Evolutionary conservation across 2,329 filamentous ascomycete genomes (phyloP), one percentile per base, ranked within the genome.

Genomic region (Cercospora sesami): DNA sequence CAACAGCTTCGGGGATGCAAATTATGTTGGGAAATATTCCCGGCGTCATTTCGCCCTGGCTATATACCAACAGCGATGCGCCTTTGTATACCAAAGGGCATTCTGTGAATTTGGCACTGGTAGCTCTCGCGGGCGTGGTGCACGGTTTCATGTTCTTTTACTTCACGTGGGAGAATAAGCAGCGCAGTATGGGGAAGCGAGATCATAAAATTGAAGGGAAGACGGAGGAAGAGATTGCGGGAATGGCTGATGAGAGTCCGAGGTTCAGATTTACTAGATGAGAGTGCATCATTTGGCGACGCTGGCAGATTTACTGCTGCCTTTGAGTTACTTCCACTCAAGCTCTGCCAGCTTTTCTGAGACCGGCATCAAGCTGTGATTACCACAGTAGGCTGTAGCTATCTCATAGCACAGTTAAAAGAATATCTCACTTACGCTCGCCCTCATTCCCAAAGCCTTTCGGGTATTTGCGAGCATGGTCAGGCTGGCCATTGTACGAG

Each of bases 1-100:
- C 90, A 0, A 90, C 89, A 0, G 90, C 89, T 0, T 91, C 87
- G 1, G 91, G 89, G 0, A 76, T 93, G 76, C 90, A 93, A 76
- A 81, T 93, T 31, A 91, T 87, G 0, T 84, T 89, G 63, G 90
- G 90, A 1, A 93, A 93, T 71, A 82, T 84, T n/a, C 86, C 64
- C 3, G 71, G 69, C 6, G 65, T 71, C 23, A 67, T 72, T 63
- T 70, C 71, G 10, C 71, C 69, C 0, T 93, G 91, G 73, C 76
- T 86, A 0, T 87, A 86, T 68, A 79, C 80, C 1, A 76, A 78
- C 0, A 71, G 73, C 0, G 78, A 85, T 69, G 78, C 78, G 0
- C 85, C 85, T 0, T 76, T 79, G 0, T 87, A 82, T 65, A 74
- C 83, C 9, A 80, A 78, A n/a, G 85, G 86, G 0, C 85, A 87